Evolutionary conservation across 2,329 filamentous ascomycete genomes (phyloP).

Genomic region (Aspergillus puulaauensis): DNA sequence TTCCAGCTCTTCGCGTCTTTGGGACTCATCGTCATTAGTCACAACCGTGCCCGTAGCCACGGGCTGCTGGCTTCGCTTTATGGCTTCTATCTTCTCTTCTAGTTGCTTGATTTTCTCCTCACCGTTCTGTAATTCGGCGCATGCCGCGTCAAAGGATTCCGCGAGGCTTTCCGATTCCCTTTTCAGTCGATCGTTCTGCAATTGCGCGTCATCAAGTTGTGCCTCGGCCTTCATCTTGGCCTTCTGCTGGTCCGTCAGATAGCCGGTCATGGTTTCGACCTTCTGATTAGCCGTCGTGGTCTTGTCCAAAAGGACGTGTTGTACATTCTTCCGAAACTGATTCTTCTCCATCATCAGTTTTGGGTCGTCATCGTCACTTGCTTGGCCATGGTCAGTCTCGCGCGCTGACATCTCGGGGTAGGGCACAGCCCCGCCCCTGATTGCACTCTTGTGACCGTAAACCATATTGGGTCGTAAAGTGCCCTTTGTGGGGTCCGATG

Average conservation of each 20-base stretch:
- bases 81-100: no score
- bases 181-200: neutral
- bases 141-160: no score
- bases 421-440: neutral
- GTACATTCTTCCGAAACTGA: neutral
- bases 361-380: neutral
- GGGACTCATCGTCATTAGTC: no score
- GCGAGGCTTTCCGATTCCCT: neutral
- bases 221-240: neutral
- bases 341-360: neutral
- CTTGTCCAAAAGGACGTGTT: neutral
- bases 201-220: neutral
- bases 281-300: neutral
- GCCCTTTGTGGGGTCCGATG: no score
- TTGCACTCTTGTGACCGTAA: neutral
- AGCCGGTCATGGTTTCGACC: neutral
- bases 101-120: no score
- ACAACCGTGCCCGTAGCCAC: no score
- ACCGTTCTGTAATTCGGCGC: no score
- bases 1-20: no score
- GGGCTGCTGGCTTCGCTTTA: no score
- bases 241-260: neutral
- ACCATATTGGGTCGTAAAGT: neutral
- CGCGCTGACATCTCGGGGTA: neutral
- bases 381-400: neutral